phyloP scores from a whole-genome alignment of 495 filamentous ascomycete species.

The Melanomma pulvis-pyrius region DNA sequence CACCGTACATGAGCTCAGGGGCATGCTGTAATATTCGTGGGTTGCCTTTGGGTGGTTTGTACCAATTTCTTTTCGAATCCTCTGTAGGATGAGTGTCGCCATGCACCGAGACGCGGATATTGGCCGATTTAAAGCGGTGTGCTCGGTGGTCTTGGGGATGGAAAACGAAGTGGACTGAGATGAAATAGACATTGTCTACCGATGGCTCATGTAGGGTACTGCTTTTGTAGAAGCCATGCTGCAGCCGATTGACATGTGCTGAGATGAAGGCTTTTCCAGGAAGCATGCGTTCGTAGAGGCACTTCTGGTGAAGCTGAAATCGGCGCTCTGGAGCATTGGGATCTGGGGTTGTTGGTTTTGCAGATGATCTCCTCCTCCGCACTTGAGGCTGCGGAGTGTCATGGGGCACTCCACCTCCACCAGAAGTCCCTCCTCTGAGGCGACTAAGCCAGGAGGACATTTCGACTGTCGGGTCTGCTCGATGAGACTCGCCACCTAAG shows the following conservation, averaged over 20 bases:
- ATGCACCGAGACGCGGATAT: conserved; percentile 48
- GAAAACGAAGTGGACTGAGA: conserved; percentile 56
- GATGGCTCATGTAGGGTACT: conserved; percentile 48
- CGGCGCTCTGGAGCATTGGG: conserved; percentile 47
- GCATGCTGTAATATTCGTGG: conserved; percentile 57
- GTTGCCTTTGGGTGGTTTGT: conserved; percentile 1
- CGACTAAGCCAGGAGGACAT: conserved; percentile 30
- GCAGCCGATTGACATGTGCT: conserved; percentile 55
- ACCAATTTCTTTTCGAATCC: neutral
- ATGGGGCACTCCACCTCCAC: neutral
- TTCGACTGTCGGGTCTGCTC: neutral
- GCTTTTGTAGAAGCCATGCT: conserved; percentile 55
- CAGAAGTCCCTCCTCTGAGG: neutral
- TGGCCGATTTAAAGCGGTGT: conserved; percentile 56
- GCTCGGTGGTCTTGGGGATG: conserved; percentile 49
- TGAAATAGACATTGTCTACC: conserved; percentile 55
- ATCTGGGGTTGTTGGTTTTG: conserved; percentile 8
- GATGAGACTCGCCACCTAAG: too few species aligned
- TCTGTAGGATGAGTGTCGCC: conserved; percentile 23
- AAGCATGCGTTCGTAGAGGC: conserved; percentile 56
- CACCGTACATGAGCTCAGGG: conserved; percentile 56
- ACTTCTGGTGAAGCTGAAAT: conserved; percentile 51
- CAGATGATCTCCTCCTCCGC: neutral
- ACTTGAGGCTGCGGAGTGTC: conserved; percentile 1
- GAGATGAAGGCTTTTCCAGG: conserved; percentile 57